phyloP scores from a whole-genome alignment of 331 rosid genomes.

The Erythrophleum ivorense region DNA sequence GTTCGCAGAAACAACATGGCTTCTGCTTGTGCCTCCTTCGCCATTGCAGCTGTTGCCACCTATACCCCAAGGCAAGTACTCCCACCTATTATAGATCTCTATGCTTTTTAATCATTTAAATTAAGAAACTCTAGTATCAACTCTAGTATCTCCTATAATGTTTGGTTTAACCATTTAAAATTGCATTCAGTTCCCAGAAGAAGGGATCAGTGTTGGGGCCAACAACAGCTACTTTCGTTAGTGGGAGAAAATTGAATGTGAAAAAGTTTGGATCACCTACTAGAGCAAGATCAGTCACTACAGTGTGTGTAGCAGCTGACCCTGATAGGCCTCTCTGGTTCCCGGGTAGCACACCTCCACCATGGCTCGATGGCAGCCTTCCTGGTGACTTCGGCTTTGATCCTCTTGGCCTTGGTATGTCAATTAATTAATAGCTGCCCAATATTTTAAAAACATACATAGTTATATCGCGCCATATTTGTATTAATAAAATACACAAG shows the following conservation, averaged over 20 bases:
- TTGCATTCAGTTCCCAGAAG: slow-evolving; percentile 54
- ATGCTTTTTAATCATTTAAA: too few relatives aligned
- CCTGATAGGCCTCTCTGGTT: slow-evolving; percentile 76
- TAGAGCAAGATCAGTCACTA: slow-evolving; percentile 29
- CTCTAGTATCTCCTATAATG: too few relatives aligned
- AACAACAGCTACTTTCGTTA: slow-evolving; percentile 51
- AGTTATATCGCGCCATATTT: too few relatives aligned
- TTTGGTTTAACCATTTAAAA: too few relatives aligned
- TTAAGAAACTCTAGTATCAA: too few relatives aligned
- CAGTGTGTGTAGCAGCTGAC: slow-evolving; percentile 62
- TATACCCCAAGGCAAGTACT: slow-evolving; percentile 61
- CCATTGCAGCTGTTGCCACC: slow-evolving; percentile 58
- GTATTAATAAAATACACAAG: too few relatives aligned
- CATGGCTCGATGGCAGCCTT: slow-evolving; percentile 83
- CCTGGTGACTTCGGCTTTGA: slow-evolving; percentile 84
- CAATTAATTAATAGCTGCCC: too few relatives aligned
- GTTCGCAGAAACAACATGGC: slow-evolving; percentile 45
- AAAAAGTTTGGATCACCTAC: slow-evolving; percentile 31
- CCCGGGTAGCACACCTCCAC: slow-evolving; percentile 78
- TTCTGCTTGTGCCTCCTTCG: slow-evolving; percentile 69
- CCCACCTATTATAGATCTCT: too few relatives aligned
- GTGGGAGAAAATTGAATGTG: slow-evolving; percentile 61
- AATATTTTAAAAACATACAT: too few relatives aligned
- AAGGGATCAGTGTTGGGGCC: slow-evolving; percentile 26
- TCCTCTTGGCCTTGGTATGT: slow-evolving; percentile 70